These are phyloP conservation scores for Tothia fuscella DNA, from an alignment of 2,329 filamentous ascomycete genomes.

Conservation along the genomic window DNA sequence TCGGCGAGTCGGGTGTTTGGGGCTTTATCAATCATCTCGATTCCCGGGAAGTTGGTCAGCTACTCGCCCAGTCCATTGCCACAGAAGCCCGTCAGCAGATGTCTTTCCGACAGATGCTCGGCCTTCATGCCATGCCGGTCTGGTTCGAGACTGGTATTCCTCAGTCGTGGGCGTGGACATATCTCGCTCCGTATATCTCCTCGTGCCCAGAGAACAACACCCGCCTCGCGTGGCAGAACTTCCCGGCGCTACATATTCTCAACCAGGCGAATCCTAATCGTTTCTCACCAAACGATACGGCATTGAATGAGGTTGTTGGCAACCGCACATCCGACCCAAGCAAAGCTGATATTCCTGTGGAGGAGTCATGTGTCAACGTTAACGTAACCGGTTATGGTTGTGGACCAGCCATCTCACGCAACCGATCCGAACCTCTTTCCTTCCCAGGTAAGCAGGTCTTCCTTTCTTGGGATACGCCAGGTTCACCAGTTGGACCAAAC, in stretches of 20 bases:
- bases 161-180: constrained; percentile 75
- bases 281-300: constrained; percentile 49
- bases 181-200: constrained; percentile 69
- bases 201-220: constrained; percentile 63
- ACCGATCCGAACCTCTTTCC: constrained; percentile 58
- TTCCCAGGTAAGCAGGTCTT: constrained; percentile 62
- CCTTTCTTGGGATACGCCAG: constrained; percentile 61
- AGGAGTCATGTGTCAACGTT: constrained; percentile 46
- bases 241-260: constrained; percentile 56
- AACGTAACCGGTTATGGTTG: constrained; percentile 46
- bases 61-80: constrained; percentile 65
- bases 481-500: constrained; percentile 61
- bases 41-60: constrained; percentile 58
- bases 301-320: constrained; percentile 52
- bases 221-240: constrained; percentile 74
- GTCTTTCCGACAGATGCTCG: constrained; percentile 72
- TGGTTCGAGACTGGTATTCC: constrained; percentile 74
- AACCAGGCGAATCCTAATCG: constrained; percentile 69
- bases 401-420: constrained; percentile 52
- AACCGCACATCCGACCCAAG: constrained; percentile 45
- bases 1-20: constrained; percentile 68
- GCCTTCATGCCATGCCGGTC: constrained; percentile 68
- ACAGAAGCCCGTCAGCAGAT: constrained; percentile 74
- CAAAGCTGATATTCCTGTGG: constrained; percentile 31
- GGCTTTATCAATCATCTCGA: constrained; percentile 71